Percentiles rank a stretch among this genome's conserved stretches.
phyloP scores from a whole-genome alignment of 805 yeast species.

The Sugiyamaella valdiviana region DNA sequence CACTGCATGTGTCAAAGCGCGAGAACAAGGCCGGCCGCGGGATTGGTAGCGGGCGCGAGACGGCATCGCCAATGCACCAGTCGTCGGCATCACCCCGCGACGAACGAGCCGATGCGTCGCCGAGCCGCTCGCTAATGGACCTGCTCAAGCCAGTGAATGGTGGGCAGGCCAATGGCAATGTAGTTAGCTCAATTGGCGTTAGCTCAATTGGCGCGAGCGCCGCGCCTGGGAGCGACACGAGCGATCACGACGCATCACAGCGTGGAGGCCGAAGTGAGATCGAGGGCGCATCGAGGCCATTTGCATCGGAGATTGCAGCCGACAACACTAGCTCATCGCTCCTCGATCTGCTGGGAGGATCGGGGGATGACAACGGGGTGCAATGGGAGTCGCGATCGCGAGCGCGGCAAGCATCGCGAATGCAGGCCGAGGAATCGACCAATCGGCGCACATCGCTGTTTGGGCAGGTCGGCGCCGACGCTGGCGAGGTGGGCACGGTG shows the following conservation, averaged over 20 bases:
- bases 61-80: too few species aligned
- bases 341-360: neutral
- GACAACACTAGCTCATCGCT: neutral
- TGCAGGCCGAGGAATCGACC: neutral
- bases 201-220: neutral
- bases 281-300: neutral
- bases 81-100: too few species aligned
- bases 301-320: slow-evolving; percentile 1
- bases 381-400: neutral
- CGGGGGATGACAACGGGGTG: neutral
- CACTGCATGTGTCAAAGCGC: neutral
- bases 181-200: too few species aligned
- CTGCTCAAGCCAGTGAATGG: neutral
- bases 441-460: neutral
- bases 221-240: neutral
- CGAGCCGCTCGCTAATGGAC: too few species aligned
- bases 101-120: too few species aligned
- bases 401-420: neutral
- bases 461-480: neutral
- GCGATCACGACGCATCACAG: too few species aligned
- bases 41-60: neutral
- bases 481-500: neutral
- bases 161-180: neutral
- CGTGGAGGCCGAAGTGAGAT: too few species aligned
- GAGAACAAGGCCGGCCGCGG: neutral